Base-by-base conservation (phyloP, 1,284 basidiomycete genomes). In the Kwoniella shivajii region DNA sequence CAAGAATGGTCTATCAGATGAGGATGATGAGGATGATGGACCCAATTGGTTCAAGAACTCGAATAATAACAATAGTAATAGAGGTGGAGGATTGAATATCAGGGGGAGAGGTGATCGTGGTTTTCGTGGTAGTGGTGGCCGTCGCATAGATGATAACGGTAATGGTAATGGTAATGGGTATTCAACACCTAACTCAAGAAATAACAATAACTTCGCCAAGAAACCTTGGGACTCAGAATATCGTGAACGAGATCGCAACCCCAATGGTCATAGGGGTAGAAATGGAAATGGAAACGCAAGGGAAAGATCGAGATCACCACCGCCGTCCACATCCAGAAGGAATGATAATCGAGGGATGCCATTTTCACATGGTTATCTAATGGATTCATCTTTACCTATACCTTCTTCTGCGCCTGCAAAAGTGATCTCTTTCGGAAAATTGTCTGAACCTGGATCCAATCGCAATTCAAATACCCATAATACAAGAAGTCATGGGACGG, bases 141-240 rank as follows among this genome's bases (percentile, higher is more conserved):
- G 16, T n/a, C n/a, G n/a, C n/a, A n/a, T n/a, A n/a, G n/a, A n/a
- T n/a, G n/a, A n/a, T n/a, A n/a, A n/a, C n/a, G n/a, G n/a, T n/a
- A n/a, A n/a, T n/a, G 33, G 54, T 3, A 41, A 42, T 10, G 27
- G 48, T 10, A 22, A 50, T 16, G 45, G 50, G 11, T 47, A 36
- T 6, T 45, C 34, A 31, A 57, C 56, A 29, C 56, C 56, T 2
- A 41, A 37, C 11, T 34, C 39, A n/a, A 33, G 57, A 9, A 33
- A 44, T 33, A 41, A 39, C 2, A 39, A 41, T 30, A 13, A 43
- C n/a, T n/a, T n/a, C 18, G 54, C 36, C 6, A 51, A 42, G 38
- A 42, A 51, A 39, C 56, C 55, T 6, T 61, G 59, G 59, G 59
- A 61, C 37, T 61, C 59, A 43, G 59, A 61, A 39, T 57, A 57